Percentiles rank a stretch among this genome's conserved stretches.
phyloP scores from a whole-genome alignment of 352 stramenopile species.

The Globisporangium ultimum region DNA sequence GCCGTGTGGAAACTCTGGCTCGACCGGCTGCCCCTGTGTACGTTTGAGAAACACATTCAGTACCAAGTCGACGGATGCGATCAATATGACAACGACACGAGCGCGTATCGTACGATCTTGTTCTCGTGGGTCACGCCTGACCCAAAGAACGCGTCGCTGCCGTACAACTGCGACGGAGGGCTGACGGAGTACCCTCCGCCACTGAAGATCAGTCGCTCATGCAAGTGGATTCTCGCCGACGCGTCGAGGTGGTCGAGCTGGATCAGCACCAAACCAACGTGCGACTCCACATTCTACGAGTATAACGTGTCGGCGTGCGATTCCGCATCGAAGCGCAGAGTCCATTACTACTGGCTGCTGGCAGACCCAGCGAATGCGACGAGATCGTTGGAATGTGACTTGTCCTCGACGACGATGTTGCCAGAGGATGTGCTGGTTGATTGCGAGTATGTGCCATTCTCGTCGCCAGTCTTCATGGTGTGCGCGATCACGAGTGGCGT shows the following conservation, averaged over 20 bases:
- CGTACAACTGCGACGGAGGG: constrained; percentile 45
- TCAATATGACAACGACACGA: constrained; percentile 2
- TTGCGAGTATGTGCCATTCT: constrained; percentile 35
- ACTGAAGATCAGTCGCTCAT: constrained; percentile 36
- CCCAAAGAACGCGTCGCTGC: constrained; percentile 25
- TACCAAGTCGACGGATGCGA: constrained; percentile 26
- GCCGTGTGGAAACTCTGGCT: constrained; percentile 17
- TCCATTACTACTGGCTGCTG: constrained; percentile 38
- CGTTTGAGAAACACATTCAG: constrained; percentile 24
- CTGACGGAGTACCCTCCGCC: constrained; percentile 18
- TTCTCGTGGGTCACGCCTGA: constrained; percentile 42
- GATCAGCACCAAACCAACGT: constrained; percentile 27
- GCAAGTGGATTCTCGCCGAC: constrained; percentile 35
- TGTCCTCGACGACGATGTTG: constrained; percentile 10
- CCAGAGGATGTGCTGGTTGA: constrained; percentile 23
- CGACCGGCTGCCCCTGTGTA: constrained; percentile 24
- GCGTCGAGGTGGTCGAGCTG: constrained; percentile 25
- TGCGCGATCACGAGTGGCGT: constrained; percentile 8
- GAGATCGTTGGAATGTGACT: constrained; percentile 27
- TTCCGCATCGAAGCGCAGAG: constrained; percentile 16
- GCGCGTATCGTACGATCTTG: constrained; percentile 14
- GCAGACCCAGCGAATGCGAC: constrained; percentile 13
- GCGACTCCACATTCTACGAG: constrained; percentile 39
- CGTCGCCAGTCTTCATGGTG: constrained; percentile 17
- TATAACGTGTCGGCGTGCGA: constrained; percentile 37